Percentiles rank a stretch among this genome's conserved stretches.
Conservation (phyloP, 179 eudicot species). For the Gypsophila paniculata region DNA sequence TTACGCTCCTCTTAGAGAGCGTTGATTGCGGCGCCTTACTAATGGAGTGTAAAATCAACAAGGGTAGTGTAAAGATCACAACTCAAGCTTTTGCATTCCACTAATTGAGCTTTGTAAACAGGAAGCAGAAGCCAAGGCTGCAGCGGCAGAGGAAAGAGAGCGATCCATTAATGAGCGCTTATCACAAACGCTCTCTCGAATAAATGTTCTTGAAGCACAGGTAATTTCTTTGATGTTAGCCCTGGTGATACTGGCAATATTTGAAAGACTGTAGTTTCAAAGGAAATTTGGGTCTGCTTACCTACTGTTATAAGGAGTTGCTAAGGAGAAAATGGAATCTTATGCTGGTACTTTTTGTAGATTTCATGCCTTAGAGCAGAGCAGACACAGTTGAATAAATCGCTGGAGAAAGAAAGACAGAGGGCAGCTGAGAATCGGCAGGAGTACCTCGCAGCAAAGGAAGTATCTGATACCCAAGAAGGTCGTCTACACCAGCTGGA, state of each 20-base stretch:
- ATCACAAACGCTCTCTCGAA: constrained; percentile 89
- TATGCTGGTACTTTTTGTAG: constrained; percentile 41
- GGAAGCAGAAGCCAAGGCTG: constrained; percentile 99
- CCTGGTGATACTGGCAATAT: constrained; percentile 8
- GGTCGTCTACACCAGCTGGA: constrained; percentile 77
- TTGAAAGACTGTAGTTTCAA: background rate
- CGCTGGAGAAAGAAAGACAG: constrained; percentile 98
- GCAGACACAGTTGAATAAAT: constrained; percentile 80
- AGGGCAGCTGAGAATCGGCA: constrained; percentile 92
- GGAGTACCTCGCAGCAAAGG: constrained; percentile 87
- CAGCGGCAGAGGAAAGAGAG: constrained; percentile 88
- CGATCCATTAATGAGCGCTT: constrained; percentile 85
- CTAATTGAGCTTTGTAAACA: constrained; percentile 34
- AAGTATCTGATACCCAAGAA: constrained; percentile 86
- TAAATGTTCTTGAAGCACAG: constrained; percentile 99
- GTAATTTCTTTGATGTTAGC: constrained; percentile 32
- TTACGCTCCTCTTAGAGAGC: constrained; percentile 9
- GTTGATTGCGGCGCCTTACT: background rate
- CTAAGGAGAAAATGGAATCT: constrained; percentile 19
- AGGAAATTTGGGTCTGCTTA: background rate
- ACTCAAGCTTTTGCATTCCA: background rate
- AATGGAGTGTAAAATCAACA: background rate
- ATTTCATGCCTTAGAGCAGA: constrained; percentile 94
- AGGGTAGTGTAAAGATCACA: background rate
- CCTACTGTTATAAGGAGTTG: background rate